phyloP scores from a whole-genome alignment of 768 basidiomycete species.

The Tylopilus plumbeoviolaceoides region DNA sequence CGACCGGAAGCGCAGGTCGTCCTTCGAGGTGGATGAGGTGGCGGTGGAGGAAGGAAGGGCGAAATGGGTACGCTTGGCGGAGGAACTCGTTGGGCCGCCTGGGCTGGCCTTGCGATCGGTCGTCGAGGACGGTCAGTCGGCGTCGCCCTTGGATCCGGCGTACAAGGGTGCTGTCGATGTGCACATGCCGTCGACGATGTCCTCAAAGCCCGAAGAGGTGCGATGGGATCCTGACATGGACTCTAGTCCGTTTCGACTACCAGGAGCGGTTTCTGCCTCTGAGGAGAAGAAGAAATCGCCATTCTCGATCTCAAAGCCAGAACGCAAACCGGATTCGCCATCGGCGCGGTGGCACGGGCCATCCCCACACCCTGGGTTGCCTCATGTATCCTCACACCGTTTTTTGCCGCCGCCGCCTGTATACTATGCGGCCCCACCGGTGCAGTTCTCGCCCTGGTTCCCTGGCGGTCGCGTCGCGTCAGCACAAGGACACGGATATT shows the following conservation, averaged over 20 bases:
- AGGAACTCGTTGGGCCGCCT: constrained; percentile 21
- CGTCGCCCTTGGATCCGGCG: background rate
- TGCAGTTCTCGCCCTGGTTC: constrained; percentile 15
- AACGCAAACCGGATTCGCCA: constrained; percentile 10
- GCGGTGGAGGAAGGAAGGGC: constrained; percentile 24
- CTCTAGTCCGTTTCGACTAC: background rate
- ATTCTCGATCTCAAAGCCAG: constrained; percentile 2
- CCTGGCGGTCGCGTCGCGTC: constrained; percentile 8
- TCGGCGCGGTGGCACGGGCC: constrained; percentile 8
- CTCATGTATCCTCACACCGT: constrained; percentile 6
- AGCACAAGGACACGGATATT: constrained; percentile 18
- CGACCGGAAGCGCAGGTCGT: background rate
- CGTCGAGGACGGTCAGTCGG: background rate
- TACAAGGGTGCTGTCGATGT: background rate
- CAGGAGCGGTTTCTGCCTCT: background rate
- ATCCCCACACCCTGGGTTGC: constrained; percentile 7
- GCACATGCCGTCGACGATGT: background rate
- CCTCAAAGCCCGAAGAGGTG: background rate
- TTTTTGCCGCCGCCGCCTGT: constrained; percentile 11
- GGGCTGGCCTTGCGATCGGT: constrained; percentile 9
- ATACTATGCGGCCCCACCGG: constrained; percentile 12
- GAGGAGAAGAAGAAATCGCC: background rate
- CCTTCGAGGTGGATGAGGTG: constrained; percentile 16
- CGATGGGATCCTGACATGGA: constrained; percentile 17
- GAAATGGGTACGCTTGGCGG: constrained; percentile 14